Conservation (phyloP, 192 early-diverging fungal genomes). For the Podila clonocystis region DNA sequence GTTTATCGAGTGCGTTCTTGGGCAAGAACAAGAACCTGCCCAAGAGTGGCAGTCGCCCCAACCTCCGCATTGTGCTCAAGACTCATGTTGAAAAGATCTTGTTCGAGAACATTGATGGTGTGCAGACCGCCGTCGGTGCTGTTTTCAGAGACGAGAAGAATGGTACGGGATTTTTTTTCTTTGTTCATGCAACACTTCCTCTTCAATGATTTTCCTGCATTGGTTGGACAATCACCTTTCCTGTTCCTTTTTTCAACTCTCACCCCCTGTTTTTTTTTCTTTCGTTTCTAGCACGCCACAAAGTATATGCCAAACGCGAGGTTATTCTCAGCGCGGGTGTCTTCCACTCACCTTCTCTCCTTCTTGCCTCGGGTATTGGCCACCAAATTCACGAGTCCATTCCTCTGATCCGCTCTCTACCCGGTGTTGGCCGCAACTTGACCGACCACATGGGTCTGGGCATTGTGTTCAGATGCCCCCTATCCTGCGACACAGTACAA, state of each 20-base stretch:
- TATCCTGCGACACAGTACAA: neutral
- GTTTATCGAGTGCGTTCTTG: slow-evolving; percentile 13
- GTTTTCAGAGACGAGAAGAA: slow-evolving; percentile 22
- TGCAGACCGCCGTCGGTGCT: slow-evolving; percentile 18
- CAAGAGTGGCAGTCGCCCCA: slow-evolving; percentile 6
- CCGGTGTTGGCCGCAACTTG: slow-evolving; percentile 51
- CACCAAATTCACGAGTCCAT: slow-evolving; percentile 14
- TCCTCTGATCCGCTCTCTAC: slow-evolving; percentile 21
- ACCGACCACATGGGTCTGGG: slow-evolving; percentile 31
- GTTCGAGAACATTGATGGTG: slow-evolving; percentile 3
- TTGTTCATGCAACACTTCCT: too few species aligned
- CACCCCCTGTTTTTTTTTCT: too few species aligned
- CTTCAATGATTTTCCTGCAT: too few species aligned
- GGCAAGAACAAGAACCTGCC: slow-evolving; percentile 17
- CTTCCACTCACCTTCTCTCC: neutral
- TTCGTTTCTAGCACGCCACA: neutral
- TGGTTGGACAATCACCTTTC: too few species aligned
- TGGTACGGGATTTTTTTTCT: slow-evolving; percentile 1
- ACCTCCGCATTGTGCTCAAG: slow-evolving; percentile 13
- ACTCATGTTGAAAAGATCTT: slow-evolving; percentile 17
- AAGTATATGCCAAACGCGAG: neutral
- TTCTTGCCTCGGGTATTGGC: slow-evolving; percentile 14
- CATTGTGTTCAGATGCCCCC: slow-evolving; percentile 9
- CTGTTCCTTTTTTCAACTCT: too few species aligned
- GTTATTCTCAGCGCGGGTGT: slow-evolving; percentile 2